Percentiles rank a stretch among this genome's conserved stretches.
phyloP scores from a whole-genome alignment of 495 filamentous ascomycete genomes.

The Pseudomonodictys pantanalensis region DNA sequence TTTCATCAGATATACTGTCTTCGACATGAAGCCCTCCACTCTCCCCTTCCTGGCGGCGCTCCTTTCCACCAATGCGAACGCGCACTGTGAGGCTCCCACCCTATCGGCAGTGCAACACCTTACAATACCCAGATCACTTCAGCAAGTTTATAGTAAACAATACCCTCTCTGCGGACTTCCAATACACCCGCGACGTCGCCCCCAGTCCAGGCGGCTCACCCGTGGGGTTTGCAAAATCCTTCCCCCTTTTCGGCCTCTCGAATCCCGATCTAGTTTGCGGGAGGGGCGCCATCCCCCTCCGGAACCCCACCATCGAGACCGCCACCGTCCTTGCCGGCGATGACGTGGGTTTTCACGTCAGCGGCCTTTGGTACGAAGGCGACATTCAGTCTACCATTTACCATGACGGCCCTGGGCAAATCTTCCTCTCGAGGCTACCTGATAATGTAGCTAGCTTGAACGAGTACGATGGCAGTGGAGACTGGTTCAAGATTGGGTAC shows the following conservation, averaged over 20 bases:
- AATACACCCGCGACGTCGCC: conserved; percentile 15
- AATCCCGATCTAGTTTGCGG: not conserved
- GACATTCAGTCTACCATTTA: conserved; percentile 6
- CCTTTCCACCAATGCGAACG: no score
- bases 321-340: conserved; percentile 13
- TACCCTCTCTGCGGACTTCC: conserved; percentile 6
- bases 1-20: no score
- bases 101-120: no score
- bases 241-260: not conserved
- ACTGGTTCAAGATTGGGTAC: conserved; percentile 21
- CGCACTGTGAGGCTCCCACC: no score
- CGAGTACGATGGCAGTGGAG: conserved; percentile 10
- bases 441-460: not conserved
- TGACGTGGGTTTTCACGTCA: conserved; percentile 8
- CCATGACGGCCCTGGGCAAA: conserved; percentile 7
- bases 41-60: no score
- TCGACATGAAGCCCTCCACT: no score
- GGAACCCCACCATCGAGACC: not conserved
- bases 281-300: not conserved
- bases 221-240: not conserved
- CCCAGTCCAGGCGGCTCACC: not conserved
- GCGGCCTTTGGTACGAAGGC: not conserved
- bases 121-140: conserved; percentile 18
- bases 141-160: conserved; percentile 12
- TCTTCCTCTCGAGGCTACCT: conserved; percentile 7